Base-by-base conservation (phyloP, 176 grass and related monocot species). In the Poa annua region DNA sequence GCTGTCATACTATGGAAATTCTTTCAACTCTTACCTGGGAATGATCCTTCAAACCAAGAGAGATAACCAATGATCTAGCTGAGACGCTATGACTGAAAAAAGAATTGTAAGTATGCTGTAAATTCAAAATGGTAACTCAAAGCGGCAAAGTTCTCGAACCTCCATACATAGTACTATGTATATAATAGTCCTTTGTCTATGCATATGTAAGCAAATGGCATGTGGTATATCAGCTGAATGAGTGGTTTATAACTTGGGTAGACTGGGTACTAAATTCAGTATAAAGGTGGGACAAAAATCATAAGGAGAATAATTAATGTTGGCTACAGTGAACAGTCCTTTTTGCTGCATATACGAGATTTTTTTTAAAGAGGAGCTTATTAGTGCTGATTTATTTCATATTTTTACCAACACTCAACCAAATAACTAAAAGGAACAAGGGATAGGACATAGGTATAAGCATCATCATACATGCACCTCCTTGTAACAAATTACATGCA, bases 11-110 rank as follows among this genome's bases (percentile, higher is more conserved):
- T 54, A 22, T 47, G 72, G 24, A 72, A 86, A n/a, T 21, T 76
- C 10, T 79, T 76, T 29, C 33, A 33, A 34, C 19, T 71, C 48
- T 87, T 87, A 98, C 96, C 89, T 83, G 87, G 59, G 92, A 98
- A 84, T 98, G 96, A 63, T 98, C 92, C 69, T 90, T 98, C 32
- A 98, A 85, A 55, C 96, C 96, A 90, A 98, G 89, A 85, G 96
- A 95, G 35, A 98, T 72, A 67, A 95, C 81, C 96, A 98, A 84
- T 16, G 83, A 81, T 51, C 63, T 78, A 20, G 88, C 70, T 85
- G 96, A 98, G 53, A 85, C 89, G 81, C 83, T 88, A 66, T 39
- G 33, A 90, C 96, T 98, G 78, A 73, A 75, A 54, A 81, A 75
- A 61, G 49, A 61, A 21, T 44, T 19, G 80, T 48, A 67, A 69